Evolutionary conservation across 2,329 filamentous ascomycete species (phyloP), one percentile per base, ranked within the genome.

Genomic region (Diplodia sapinea): DNA sequence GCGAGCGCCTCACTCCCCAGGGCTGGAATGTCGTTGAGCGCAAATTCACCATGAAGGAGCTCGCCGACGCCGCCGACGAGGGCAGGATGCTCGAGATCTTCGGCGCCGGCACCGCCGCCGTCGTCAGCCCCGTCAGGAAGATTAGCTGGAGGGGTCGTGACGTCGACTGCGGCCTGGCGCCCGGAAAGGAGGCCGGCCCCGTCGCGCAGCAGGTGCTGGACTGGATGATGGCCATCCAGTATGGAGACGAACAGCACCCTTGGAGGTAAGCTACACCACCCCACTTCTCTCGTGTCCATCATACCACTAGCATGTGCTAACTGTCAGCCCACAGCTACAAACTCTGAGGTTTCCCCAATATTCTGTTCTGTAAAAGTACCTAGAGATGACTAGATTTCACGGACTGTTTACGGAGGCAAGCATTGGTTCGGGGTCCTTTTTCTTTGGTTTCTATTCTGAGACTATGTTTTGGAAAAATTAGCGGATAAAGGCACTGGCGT

Each of bases 201-300:
- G 85, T 98, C 74, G 91, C 95, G 11, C 82, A 88, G 74, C 87
- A 87, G 80, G 94, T 99, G 90, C 96, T 97, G 88, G 87, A 90
- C 74, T 99, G 95, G 95, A 97, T 99, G 70, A 94, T 96, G 83
- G 90, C 83, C 33, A 94, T 96, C 73, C 94, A 98, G 82, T 97
- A 98, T 78, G 95, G 95, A 70, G 94, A 97, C 71, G 91, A 94
- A 80, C 87, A 92, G 78, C 93, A 97, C 79, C 86, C 89, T 72
- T 99, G 95, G 95, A 97, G 94, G 85, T 89, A 89, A 79, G 82
- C 5, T 29, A 29, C 33, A 40, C 11, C 11, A 23, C 13, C 40
- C 6, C 40, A 26, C 17, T 47, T 49, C 6, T 12, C 12, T 15
- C 7, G 11, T 15, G n/a, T 17, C 29, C 29, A 5, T 15, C 43